phyloP scores from a whole-genome alignment of 2,329 filamentous ascomycete genomes.

The Ilyonectria destructans region DNA sequence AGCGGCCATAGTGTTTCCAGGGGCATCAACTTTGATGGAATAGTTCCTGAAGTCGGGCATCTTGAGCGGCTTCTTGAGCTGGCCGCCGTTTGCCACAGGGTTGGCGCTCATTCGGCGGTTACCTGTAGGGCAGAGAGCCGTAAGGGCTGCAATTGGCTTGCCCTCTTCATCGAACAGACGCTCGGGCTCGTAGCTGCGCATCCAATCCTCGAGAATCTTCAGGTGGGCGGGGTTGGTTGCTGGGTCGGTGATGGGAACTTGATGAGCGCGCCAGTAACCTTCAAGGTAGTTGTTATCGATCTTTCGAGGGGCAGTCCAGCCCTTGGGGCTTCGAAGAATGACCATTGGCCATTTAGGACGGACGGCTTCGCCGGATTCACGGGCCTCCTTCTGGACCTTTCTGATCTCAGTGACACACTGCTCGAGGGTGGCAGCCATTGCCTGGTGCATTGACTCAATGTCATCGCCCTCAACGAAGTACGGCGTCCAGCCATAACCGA shows the following conservation, averaged over 20 bases:
- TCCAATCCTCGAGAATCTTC: conserved; percentile 81
- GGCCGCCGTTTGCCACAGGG: conserved; percentile 81
- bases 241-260: conserved; percentile 83
- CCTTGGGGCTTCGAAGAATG: conserved; percentile 83
- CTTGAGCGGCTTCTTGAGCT: conserved; percentile 76
- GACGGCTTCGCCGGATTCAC: conserved; percentile 78
- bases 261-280: conserved; percentile 86
- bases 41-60: conserved; percentile 82
- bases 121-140: conserved; percentile 76
- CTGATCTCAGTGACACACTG: conserved; percentile 80
- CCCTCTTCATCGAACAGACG: conserved; percentile 78
- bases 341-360: conserved; percentile 86
- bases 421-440: conserved; percentile 85
- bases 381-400: conserved; percentile 79
- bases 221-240: conserved; percentile 76
- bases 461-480: conserved; percentile 88
- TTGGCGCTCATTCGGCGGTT: conserved; percentile 83
- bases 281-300: conserved; percentile 79
- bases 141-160: conserved; percentile 74
- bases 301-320: conserved; percentile 84
- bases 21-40: conserved; percentile 73
- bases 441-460: conserved; percentile 83
- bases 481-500: conserved; percentile 84
- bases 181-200: conserved; percentile 83
- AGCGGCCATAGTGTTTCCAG: conserved; percentile 70